Percentiles rank a stretch among this genome's conserved stretches.
phyloP scores from a whole-genome alignment of 306 rosid species.

The Fragaria ananassa region DNA sequence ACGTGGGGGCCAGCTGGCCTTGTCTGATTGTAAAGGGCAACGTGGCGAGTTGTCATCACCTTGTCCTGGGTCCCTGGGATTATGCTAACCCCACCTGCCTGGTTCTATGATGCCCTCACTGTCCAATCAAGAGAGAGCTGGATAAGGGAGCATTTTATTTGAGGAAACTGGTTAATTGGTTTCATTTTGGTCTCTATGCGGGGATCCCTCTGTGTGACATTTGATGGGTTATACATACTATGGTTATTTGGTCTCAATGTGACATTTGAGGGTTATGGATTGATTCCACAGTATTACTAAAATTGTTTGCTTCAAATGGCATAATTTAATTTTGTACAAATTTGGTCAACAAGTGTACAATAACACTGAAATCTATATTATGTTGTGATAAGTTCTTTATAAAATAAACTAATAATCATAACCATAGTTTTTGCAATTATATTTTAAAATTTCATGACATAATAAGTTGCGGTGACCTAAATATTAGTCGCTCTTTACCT shows the following conservation, averaged over 20 bases:
- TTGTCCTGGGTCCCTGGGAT: not conserved
- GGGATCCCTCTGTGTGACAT: not conserved
- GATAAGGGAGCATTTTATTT: not conserved
- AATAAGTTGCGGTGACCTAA: too few relatives aligned
- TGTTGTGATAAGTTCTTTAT: too few relatives aligned
- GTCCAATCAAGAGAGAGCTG: constrained; percentile 1
- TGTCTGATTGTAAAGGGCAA: constrained; percentile 18
- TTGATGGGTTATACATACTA: too few relatives aligned
- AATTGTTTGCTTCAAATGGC: too few relatives aligned
- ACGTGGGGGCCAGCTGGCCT: constrained; percentile 2
- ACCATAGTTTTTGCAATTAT: too few relatives aligned
- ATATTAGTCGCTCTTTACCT: too few relatives aligned
- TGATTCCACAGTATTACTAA: not conserved
- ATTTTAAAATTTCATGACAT: too few relatives aligned
- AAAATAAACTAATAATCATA: too few relatives aligned
- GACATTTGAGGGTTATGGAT: not conserved
- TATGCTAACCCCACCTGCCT: not conserved
- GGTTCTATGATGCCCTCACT: not conserved
- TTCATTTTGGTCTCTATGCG: too few relatives aligned
- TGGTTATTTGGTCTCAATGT: not conserved
- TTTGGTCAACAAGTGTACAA: too few relatives aligned
- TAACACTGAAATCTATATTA: too few relatives aligned
- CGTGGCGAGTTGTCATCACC: constrained; percentile 24
- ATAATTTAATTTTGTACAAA: too few relatives aligned
- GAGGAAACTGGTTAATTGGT: not conserved